These are phyloP conservation scores for Hypoxylon sp. DNA, from an alignment of 2,329 filamentous ascomycete genomes.

Conservation along the genomic window DNA sequence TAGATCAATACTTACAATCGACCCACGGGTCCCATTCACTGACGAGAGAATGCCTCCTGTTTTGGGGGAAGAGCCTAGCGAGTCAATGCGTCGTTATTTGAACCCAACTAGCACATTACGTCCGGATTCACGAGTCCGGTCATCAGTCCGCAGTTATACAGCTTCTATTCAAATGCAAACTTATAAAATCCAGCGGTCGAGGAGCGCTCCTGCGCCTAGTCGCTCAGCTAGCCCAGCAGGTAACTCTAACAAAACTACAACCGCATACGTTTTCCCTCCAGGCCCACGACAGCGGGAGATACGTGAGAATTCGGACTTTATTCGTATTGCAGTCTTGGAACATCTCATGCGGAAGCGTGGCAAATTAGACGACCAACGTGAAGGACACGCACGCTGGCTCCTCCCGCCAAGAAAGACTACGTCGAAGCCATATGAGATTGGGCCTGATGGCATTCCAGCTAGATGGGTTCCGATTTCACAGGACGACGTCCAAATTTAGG, in stretches of 20 bases:
- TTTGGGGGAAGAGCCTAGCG: conserved; percentile 73
- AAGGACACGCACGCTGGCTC: conserved; percentile 76
- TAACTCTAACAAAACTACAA: conserved; percentile 50
- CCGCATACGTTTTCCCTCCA: conserved; percentile 57
- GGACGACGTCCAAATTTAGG: conserved; percentile 32
- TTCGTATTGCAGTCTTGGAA: conserved; percentile 78
- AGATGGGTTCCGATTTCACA: conserved; percentile 65
- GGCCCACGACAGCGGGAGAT: conserved; percentile 73
- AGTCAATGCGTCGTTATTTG: conserved; percentile 75
- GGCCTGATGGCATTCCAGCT: conserved; percentile 69
- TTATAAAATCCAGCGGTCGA: conserved; percentile 70
- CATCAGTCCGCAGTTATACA: conserved; percentile 63
- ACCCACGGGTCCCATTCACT: conserved; percentile 74
- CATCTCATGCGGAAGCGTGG: conserved; percentile 77
- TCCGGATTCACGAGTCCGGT: conserved; percentile 56
- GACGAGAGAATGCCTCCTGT: conserved; percentile 75
- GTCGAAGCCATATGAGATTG: conserved; percentile 67
- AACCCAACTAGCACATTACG: conserved; percentile 71
- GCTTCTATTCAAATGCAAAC: conserved; percentile 81
- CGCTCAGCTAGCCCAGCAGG: conserved; percentile 47
- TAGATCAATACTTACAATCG: conserved; percentile 75
- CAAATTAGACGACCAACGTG: conserved; percentile 74
- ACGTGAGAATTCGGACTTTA: conserved; percentile 78
- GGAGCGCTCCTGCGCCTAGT: conserved; percentile 52
- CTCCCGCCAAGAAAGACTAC: conserved; percentile 73